Evolutionary conservation across 164 flowering plant genomes (phyloP).

Genomic region (Stephania cephalantha): DNA sequence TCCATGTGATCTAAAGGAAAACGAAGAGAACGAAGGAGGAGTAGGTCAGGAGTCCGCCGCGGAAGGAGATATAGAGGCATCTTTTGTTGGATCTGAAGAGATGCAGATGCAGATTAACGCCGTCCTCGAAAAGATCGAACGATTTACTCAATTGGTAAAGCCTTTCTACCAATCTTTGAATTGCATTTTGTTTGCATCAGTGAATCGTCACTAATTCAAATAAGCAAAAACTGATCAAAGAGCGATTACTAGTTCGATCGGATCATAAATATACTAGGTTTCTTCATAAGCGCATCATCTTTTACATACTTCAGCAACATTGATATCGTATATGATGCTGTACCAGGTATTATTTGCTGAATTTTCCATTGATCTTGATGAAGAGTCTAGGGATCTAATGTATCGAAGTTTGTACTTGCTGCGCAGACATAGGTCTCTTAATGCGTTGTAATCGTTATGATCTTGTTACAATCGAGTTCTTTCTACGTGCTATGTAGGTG

Average conservation of each 20-base stretch:
- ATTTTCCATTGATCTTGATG: not conserved
- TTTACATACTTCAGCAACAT: not conserved
- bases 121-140: constrained; percentile 63
- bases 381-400: not conserved
- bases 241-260: too few species aligned
- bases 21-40: constrained; percentile 23
- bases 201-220: not conserved
- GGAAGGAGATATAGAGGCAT: constrained; percentile 37
- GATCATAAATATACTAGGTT: not conserved
- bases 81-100: constrained; percentile 56
- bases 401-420: not conserved
- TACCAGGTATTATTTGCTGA: not conserved
- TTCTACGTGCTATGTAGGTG: constrained; percentile 33
- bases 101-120: constrained; percentile 46
- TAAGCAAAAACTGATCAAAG: too few species aligned
- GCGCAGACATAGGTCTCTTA: not conserved
- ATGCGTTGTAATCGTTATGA: not conserved
- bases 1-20: constrained; percentile 22
- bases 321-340: not conserved
- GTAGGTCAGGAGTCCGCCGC: constrained; percentile 15
- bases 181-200: too few species aligned
- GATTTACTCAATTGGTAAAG: constrained; percentile 63
- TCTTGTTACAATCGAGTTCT: not conserved
- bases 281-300: not conserved
- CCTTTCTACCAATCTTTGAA: not conserved